Conservation (phyloP, 257 asterid genomes). For the Solanum pennellii region DNA sequence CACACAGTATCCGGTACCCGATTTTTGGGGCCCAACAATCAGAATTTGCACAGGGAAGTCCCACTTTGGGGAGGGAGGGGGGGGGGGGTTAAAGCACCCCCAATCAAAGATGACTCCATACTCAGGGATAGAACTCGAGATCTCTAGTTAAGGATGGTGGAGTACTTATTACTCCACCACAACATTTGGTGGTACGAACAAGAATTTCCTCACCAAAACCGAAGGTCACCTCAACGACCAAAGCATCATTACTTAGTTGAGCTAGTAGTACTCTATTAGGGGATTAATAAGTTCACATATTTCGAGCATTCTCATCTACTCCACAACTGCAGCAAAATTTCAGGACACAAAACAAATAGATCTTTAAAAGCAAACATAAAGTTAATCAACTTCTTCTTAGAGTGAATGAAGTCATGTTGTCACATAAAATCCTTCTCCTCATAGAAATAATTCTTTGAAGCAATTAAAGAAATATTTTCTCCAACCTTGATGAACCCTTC, state of each 20-base stretch:
- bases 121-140: background rate
- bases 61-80: background rate
- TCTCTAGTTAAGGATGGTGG: background rate
- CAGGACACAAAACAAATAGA: background rate
- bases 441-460: background rate
- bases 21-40: background rate
- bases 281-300: background rate
- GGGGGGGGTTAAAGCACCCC: background rate
- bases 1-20: background rate
- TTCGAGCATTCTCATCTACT: background rate
- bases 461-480: slow-evolving; percentile 2
- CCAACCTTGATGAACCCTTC: slow-evolving; percentile 95
- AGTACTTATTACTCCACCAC: background rate
- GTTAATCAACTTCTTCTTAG: background rate
- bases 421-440: background rate
- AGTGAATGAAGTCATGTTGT: background rate
- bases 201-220: background rate
- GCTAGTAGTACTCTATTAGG: background rate
- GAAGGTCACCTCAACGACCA: background rate
- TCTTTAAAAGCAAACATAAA: background rate
- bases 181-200: background rate
- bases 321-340: background rate
- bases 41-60: background rate
- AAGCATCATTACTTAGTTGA: background rate
- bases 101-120: background rate